Evolutionary conservation across 768 basidiomycete genomes (phyloP).

Genomic region (Nidularia sp.): DNA sequence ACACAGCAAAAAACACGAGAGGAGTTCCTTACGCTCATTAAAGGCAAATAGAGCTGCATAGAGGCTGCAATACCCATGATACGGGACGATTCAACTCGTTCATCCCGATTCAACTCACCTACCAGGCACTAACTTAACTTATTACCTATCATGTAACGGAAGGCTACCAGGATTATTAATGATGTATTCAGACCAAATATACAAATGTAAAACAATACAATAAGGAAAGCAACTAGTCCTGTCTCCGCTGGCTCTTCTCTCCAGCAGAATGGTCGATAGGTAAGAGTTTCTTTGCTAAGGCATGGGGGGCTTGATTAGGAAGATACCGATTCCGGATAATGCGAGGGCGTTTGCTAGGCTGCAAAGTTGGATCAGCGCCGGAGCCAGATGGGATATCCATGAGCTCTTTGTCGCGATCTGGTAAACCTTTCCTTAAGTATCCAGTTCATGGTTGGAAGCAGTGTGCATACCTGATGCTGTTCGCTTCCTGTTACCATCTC

Average conservation of each 20-base stretch:
- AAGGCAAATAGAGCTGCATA: conserved; percentile 40
- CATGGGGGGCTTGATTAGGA: conserved; percentile 26
- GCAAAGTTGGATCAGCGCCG: conserved; percentile 31
- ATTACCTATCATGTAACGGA: conserved; percentile 1
- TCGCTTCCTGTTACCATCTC: conserved; percentile 63
- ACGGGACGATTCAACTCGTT: conserved; percentile 25
- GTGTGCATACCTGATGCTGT: conserved; percentile 55
- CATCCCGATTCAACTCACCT: conserved; percentile 4
- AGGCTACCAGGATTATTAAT: conserved; percentile 6
- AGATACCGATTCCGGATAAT: conserved; percentile 52
- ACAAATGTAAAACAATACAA: conserved; percentile 9
- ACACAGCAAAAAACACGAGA: conserved; percentile 98
- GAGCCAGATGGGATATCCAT: conserved; percentile 26
- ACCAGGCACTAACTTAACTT: conserved; percentile 4
- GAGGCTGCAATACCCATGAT: neutral
- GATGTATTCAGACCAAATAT: conserved; percentile 5
- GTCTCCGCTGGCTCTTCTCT: conserved; percentile 55
- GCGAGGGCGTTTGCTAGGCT: conserved; percentile 56
- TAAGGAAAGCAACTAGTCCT: conserved; percentile 36
- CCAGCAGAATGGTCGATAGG: conserved; percentile 60
- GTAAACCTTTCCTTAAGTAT: no score
- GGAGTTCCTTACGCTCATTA: conserved; percentile 90
- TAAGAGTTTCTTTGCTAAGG: conserved; percentile 52
- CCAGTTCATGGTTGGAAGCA: neutral
- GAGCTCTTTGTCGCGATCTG: conserved; percentile 65